phyloP scores from a whole-genome alignment of 108 stramenopile species.

The Conticribra weissflogii region DNA sequence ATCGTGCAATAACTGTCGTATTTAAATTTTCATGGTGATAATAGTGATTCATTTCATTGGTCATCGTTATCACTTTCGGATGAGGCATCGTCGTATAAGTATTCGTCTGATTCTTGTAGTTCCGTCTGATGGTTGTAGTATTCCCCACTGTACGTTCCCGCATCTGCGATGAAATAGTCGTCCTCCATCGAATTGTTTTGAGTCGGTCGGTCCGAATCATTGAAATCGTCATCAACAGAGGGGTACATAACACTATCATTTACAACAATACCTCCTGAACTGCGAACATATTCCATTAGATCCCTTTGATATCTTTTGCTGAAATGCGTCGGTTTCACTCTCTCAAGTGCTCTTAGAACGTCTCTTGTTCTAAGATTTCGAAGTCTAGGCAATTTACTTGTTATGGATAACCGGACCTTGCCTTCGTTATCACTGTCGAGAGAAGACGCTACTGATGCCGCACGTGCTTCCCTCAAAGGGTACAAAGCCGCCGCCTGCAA shows the following conservation, averaged over 20 bases:
- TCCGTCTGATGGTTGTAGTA: constrained; percentile 6
- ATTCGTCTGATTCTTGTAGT: constrained; percentile 23
- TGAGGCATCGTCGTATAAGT: constrained; percentile 28
- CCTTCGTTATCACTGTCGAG: not conserved
- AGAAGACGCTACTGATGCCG: constrained; percentile 22
- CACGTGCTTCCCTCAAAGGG: constrained; percentile 59
- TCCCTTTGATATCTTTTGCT: constrained; percentile 40
- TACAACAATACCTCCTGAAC: constrained; percentile 20
- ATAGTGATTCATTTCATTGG: too few species aligned
- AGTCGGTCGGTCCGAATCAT: not conserved
- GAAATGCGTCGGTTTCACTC: constrained; percentile 56
- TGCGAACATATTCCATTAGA: constrained; percentile 37
- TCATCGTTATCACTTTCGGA: constrained; percentile 37
- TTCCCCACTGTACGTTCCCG: constrained; percentile 12
- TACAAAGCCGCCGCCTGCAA: constrained; percentile 60
- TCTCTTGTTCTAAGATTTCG: constrained; percentile 57
- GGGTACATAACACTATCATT: not conserved
- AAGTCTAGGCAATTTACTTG: constrained; percentile 32
- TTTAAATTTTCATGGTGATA: too few species aligned
- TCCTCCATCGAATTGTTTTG: constrained; percentile 2
- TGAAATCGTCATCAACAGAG: not conserved
- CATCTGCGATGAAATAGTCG: constrained; percentile 4
- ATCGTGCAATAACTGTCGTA: too few species aligned
- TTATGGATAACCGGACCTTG: not conserved
- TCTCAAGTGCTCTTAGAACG: constrained; percentile 50